Conservation (phyloP, 1,284 basidiomycete genomes). For the Volvariella volvacea region DNA sequence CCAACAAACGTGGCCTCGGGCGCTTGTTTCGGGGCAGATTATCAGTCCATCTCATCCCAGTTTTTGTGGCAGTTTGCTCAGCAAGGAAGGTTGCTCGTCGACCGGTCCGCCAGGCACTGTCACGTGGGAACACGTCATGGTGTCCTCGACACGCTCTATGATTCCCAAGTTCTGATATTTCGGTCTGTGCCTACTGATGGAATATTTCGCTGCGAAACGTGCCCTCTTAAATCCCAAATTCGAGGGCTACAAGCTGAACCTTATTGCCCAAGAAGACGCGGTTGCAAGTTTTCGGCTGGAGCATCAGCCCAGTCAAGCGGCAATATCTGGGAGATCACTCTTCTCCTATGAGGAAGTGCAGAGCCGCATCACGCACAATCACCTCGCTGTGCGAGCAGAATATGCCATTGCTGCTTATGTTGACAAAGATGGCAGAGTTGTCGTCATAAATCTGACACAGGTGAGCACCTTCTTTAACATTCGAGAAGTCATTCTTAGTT, state of each 20-base stretch:
- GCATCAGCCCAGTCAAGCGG: conserved; percentile 52
- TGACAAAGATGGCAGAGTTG: conserved; percentile 59
- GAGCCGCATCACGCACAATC: conserved; percentile 81
- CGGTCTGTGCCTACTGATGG: conserved; percentile 5
- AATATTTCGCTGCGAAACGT: conserved; percentile 22
- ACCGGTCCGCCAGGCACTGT: background rate
- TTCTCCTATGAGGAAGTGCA: conserved; percentile 79
- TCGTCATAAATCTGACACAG: conserved; percentile 51
- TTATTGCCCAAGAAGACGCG: conserved; percentile 47
- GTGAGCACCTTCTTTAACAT: conserved; percentile 31
- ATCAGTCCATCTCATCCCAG: too few species aligned
- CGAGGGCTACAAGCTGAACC: conserved; percentile 74
- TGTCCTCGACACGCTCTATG: background rate
- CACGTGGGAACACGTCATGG: background rate
- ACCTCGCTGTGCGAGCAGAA: conserved; percentile 50
- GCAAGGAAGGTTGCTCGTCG: too few species aligned
- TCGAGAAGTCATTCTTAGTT: conserved; percentile 8
- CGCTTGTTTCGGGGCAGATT: too few species aligned
- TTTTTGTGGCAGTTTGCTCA: too few species aligned
- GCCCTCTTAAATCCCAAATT: conserved; percentile 74
- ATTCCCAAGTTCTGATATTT: too few species aligned
- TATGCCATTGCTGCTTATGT: conserved; percentile 59
- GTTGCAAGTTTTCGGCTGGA: conserved; percentile 46
- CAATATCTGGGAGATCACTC: conserved; percentile 48
- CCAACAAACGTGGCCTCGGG: too few species aligned